Evolutionary conservation across 805 yeast genomes (phyloP), one percentile per base, ranked within the genome.

Genomic region (Lachancea sp.): DNA sequence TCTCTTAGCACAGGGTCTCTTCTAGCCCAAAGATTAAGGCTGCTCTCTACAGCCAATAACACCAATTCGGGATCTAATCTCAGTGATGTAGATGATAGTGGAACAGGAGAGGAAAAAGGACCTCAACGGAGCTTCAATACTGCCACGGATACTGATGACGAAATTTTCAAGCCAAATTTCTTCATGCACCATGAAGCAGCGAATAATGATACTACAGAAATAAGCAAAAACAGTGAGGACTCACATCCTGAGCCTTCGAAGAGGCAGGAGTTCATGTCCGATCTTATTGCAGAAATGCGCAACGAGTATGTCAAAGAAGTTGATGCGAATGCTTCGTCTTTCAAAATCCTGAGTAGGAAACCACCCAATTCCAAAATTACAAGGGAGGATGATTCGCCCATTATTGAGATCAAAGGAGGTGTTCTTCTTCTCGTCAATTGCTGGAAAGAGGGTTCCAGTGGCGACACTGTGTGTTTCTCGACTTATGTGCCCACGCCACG

Each of bases 371-470:
- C 65, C 8, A 51, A 49, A 43, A 54, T 63, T 18, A 44, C 48
- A 7, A 52, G 57, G 44, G 61, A 59, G 38, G 32, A 40, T 12
- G 47, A 51, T 3, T 54, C 56, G 10, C 67, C 67, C 1, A 50
- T 62, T 11, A 44, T 63, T 2, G 50, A 53, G 30, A 51, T 63
- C 19, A 59, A 50, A 41, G 52, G 53, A 27, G 59, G 57, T 6
- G 53, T 54, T 5, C 32, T 62, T 17, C 31, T 63, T 2, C 48
- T 59, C 3, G 57, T 63, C 2, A 65, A 63, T 42, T 49, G 52
- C 37, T 63, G 67, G 67, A 49, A 52, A 26, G 57, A 56, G 42
- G 57, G 58, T 15, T 44, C 61, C 0, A 58, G 59, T 43, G 66
- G 66, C 2, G 66, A 63, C 6, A 53, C 56, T 6, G 65, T 62